Base-by-base conservation (phyloP, 768 basidiomycete species). In the Naganishia kalamii region DNA sequence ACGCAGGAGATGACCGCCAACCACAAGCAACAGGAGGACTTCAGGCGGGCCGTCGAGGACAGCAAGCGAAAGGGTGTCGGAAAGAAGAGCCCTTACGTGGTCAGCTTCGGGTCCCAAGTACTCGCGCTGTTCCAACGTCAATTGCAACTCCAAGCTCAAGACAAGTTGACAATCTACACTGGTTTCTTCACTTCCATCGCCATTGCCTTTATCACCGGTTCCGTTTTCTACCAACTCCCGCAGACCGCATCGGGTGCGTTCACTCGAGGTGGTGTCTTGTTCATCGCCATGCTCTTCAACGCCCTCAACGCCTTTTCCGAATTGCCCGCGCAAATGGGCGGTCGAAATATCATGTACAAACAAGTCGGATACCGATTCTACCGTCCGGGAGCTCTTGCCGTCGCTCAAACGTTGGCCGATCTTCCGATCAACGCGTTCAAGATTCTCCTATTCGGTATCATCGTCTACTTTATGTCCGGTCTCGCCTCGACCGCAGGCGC, bases 11-110 rank as follows among this genome's bases (percentile, higher is more conserved):
- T 84, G 74, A 71, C 77, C 0, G 85, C 88, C 29, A 70, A 74
- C 37, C 70, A 72, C 30, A 70, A 70, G 3, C 65, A 70, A 66
- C 87, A 89, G 72, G 84, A 87, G 46, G 84, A 85, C 2, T 94
- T 94, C 82, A 84, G 87, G 48, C 82, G 82, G 11, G 88, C 90
- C 2, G 89, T 93, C n/a, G 78, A 80, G 6, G 84, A 83, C 2
- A 88, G 90, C 76, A 92, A 92, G 80, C 87, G 88, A 78, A 83
- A 83, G 57, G 87, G 88, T 15, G 89, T 88, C 4, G 86, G 87
- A 61, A 74, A 74, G 64, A 76, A 86, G 77, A 88, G 86, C 66
- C 88, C 89, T 4, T 93, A 91, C 76, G 91, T 89, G 8, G 83
- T 91, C 47, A 85, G 88, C 8, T 89, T 89, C 79, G 76, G 77